Percentiles rank a stretch among this genome's conserved stretches.
Conservation (phyloP, 495 filamentous ascomycete genomes). For the Penicillium parvum region DNA sequence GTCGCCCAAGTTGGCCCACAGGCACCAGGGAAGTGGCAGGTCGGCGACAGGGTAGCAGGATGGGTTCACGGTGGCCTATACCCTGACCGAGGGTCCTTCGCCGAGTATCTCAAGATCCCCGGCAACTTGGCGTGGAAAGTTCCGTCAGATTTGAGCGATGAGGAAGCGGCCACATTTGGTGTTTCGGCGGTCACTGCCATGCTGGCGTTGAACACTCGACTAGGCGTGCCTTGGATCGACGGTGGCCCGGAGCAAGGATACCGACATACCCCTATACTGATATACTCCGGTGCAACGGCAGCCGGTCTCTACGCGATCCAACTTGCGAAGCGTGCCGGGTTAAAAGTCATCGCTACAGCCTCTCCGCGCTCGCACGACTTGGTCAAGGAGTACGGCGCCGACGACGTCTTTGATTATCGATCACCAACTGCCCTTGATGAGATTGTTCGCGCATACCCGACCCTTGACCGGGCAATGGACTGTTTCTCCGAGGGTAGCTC, state of each 20-base stretch:
- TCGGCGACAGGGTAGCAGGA: constrained; percentile 23
- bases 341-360: constrained; percentile 6
- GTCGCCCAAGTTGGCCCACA: constrained; percentile 37
- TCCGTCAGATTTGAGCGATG: constrained; percentile 45
- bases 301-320: constrained; percentile 5
- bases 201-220: constrained; percentile 2
- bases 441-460: constrained; percentile 12
- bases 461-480: constrained; percentile 16
- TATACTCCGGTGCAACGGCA: constrained; percentile 5
- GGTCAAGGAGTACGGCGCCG: constrained; percentile 34
- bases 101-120: constrained; percentile 43
- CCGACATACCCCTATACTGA: constrained; percentile 2
- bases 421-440: constrained; percentile 3
- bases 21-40: constrained; percentile 25
- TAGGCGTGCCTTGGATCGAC: constrained; percentile 3
- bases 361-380: constrained; percentile 25
- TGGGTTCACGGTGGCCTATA: constrained; percentile 19
- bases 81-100: constrained; percentile 32
- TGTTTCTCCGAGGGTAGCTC: constrained; percentile 23
- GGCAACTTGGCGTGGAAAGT: constrained; percentile 45
- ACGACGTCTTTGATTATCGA: constrained; percentile 31
- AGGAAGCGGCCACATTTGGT: constrained; percentile 47
- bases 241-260: neutral
- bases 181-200: constrained; percentile 41
- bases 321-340: constrained; percentile 4